Conservation (phyloP, 768 basidiomycete genomes). For the Kwoniella europaea region DNA sequence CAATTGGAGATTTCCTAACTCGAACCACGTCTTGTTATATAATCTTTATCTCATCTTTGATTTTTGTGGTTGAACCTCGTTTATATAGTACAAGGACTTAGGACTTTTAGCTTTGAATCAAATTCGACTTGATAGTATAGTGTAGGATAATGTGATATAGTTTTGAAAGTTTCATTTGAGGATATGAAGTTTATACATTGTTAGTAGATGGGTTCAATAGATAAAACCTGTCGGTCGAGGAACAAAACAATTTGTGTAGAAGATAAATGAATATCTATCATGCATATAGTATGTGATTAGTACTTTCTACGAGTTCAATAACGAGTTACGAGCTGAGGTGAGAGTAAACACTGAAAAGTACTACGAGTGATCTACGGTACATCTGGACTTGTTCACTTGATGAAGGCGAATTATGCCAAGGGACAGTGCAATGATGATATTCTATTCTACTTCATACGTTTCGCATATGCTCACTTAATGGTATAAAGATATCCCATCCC, state of each 20-base stretch:
- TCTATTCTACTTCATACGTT: neutral
- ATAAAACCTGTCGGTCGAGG: neutral
- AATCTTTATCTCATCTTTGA: neutral
- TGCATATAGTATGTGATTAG: conserved; percentile 10
- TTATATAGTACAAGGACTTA: neutral
- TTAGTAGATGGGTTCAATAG: neutral
- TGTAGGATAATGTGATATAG: no score
- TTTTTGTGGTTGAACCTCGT: neutral
- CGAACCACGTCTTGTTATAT: neutral
- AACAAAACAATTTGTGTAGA: neutral
- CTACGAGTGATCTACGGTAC: no score
- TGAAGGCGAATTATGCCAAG: no score
- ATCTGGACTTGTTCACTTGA: no score
- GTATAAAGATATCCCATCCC: neutral
- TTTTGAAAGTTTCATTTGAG: neutral
- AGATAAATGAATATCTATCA: neutral
- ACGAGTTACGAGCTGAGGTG: no score
- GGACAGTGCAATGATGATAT: no score
- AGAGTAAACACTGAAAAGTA: no score
- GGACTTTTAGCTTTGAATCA: neutral
- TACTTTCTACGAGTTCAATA: neutral
- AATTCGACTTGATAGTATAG: no score
- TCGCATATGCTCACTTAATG: neutral
- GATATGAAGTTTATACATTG: neutral
- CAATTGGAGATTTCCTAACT: no score